A percentile compares a stretch with the other conserved stretches of the same genome.
Conservation (phyloP, 108 stramenopile species). For the Cyclotella cryptica region DNA sequence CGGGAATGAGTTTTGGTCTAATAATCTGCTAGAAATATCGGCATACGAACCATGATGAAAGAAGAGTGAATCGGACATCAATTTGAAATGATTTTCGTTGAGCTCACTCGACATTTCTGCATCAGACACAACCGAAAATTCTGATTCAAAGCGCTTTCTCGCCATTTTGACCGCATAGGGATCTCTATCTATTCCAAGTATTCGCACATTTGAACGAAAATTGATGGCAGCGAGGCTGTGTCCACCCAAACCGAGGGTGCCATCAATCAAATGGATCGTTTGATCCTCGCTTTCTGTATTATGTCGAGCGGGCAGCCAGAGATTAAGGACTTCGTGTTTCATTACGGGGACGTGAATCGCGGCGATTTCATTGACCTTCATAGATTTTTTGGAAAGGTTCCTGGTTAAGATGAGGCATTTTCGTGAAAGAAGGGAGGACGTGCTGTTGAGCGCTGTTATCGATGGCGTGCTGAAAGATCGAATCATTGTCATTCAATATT, state of each 20-base stretch:
- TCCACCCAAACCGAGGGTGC: slow-evolving; percentile 27
- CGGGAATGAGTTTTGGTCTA: slow-evolving; percentile 16
- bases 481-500: no score
- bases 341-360: slow-evolving; percentile 28
- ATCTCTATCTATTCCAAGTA: slow-evolving; percentile 23
- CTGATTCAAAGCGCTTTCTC: slow-evolving; percentile 6
- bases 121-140: neutral
- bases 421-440: no score
- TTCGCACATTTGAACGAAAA: neutral
- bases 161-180: neutral
- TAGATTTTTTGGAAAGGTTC: neutral
- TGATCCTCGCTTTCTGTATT: neutral
- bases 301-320: slow-evolving; percentile 15
- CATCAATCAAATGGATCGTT: slow-evolving; percentile 17
- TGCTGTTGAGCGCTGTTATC: no score
- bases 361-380: neutral
- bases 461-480: no score
- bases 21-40: slow-evolving; percentile 13
- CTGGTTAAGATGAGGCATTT: neutral
- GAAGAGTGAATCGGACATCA: neutral
- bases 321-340: slow-evolving; percentile 18
- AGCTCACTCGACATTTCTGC: no score
- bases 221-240: slow-evolving; percentile 7
- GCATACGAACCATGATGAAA: slow-evolving; percentile 21
- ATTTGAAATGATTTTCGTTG: neutral